Evolutionary conservation across 306 rosid species (phyloP).

Genomic region (Inga leiocalycina): DNA sequence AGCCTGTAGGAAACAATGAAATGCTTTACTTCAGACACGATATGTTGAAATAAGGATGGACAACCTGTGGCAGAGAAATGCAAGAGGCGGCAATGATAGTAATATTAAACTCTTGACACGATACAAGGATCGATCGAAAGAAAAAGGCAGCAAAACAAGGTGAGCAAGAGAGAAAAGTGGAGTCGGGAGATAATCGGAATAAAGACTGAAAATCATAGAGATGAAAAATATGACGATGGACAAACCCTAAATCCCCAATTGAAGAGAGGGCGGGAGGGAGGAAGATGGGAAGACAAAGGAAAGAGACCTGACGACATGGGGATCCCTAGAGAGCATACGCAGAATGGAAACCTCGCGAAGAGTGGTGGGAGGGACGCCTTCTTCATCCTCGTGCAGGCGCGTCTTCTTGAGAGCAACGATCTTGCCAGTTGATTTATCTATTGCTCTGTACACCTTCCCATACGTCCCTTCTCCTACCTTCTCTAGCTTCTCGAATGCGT

Average conservation of each 20-base stretch:
- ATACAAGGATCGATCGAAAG: not conserved
- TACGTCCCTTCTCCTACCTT: constrained; percentile 96
- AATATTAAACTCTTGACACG: not conserved
- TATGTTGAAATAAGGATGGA: not conserved
- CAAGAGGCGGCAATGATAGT: not conserved
- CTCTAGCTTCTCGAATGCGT: constrained; percentile 85
- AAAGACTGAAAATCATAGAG: not conserved
- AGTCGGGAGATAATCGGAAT: not conserved
- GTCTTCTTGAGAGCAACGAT: constrained; percentile 95
- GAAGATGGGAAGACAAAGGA: not conserved
- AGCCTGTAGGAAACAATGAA: constrained; percentile 41
- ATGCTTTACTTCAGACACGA: not conserved
- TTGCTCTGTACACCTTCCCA: constrained; percentile 87
- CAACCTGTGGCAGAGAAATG: not conserved
- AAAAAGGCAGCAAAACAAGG: not conserved
- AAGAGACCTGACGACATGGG: constrained; percentile 63
- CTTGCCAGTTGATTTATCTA: constrained; percentile 81
- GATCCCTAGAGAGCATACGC: constrained; percentile 93
- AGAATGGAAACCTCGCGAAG: constrained; percentile 94
- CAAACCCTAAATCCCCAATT: not conserved
- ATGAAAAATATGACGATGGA: not conserved
- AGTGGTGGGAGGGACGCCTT: constrained; percentile 98
- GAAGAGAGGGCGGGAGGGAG: not conserved
- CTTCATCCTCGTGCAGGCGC: constrained; percentile 95
- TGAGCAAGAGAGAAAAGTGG: not conserved